Evolutionary conservation across 176 grass and related monocot species (phyloP), one percentile per base, ranked within the genome.

Genomic region (Saccharum spontaneum): DNA sequence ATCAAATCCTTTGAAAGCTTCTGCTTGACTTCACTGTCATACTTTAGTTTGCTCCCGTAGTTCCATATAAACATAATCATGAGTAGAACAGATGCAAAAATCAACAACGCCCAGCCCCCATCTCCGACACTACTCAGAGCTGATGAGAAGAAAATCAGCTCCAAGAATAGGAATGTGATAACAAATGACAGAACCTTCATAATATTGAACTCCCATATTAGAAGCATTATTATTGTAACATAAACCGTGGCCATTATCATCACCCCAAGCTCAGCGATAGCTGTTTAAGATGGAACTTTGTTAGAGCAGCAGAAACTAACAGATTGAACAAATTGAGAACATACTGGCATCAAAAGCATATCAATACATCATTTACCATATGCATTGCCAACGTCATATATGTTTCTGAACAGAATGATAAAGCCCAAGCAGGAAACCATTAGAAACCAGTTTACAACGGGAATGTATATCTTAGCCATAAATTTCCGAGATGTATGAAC

Each of bases 401-500:
- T 76, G 78, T 71, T 94, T 81, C 93, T 81, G 84, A 98, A 98
- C 13, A 87, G 76, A 74, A 86, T 61, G 75, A 94, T 89, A 76
- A 98, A 95, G 14, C 90, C 86, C 85, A 95, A 64, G 37, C 89
- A 94, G 48, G 84, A 98, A 84, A 82, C 77, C 96, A 98, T 43
- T 3, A 98, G 77, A 85, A 98, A 92, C 96, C 96, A 98, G 78
- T 98, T 98, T 80, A 95, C 87, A 36, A 95, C 91, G 0, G 96
- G 96, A 79, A 98, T 94, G 81, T 92, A 98, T 85, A 98, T 98
- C 77, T 98, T 94, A 28, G 93, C 89, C 96, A 98, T 94, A 84
- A 98, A 98, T 79, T 98, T 94, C 73, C 96, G 86, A 78, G 96
- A 98, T 2, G 93, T 98, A 68, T 98, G 96, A 67, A 98, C 86